These are phyloP conservation scores for Ascosphaera apis DNA, from an alignment of 2,329 filamentous ascomycete genomes.

Conservation along the genomic window DNA sequence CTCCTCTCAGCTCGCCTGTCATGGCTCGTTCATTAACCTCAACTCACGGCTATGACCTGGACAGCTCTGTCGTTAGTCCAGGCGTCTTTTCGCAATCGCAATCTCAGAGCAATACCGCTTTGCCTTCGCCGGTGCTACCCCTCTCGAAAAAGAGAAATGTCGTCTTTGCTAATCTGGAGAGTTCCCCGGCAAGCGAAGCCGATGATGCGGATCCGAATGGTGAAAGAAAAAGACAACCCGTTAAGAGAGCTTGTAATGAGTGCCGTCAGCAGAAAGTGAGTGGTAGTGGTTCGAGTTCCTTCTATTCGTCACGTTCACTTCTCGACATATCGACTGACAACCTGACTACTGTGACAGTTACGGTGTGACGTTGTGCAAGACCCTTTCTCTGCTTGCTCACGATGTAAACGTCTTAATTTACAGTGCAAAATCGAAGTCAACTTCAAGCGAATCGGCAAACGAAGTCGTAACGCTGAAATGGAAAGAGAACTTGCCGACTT, in stretches of 20 bases:
- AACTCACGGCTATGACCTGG: background rate
- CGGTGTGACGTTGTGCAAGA: slow-evolving; percentile 44
- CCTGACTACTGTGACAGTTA: slow-evolving; percentile 22
- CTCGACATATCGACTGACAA: background rate
- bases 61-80: background rate
- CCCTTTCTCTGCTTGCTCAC: slow-evolving; percentile 36
- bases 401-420: slow-evolving; percentile 39
- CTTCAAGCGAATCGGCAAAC: slow-evolving; percentile 45
- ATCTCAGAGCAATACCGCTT: background rate
- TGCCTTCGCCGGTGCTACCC: slow-evolving; percentile 6
- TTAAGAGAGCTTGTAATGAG: slow-evolving; percentile 44
- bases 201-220: slow-evolving; percentile 21
- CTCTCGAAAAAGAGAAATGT: slow-evolving; percentile 18
- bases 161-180: slow-evolving; percentile 21
- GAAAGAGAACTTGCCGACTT: slow-evolving; percentile 32
- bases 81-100: slow-evolving; percentile 1
- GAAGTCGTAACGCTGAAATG: slow-evolving; percentile 42
- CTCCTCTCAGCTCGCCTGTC: background rate
- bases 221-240: slow-evolving; percentile 22
- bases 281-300: background rate
- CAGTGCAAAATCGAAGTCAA: slow-evolving; percentile 44
- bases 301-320: background rate
- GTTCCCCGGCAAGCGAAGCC: slow-evolving; percentile 23
- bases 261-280: slow-evolving; percentile 46
- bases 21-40: background rate